Conservation (phyloP, 225 moss, liverwort and hornwort genomes). For the Physcomitrium patens region DNA sequence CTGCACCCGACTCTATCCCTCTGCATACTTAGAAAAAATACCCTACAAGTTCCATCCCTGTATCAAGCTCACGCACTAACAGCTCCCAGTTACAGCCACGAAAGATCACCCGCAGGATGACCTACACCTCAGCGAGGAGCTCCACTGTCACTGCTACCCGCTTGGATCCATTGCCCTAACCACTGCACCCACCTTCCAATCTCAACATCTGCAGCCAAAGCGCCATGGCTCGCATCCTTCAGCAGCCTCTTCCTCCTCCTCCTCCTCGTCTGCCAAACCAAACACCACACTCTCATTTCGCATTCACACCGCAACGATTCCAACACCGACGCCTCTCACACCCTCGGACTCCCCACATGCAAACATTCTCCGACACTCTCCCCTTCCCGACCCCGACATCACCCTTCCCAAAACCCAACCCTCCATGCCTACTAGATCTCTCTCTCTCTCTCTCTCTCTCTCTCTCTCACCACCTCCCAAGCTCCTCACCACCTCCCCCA, state of each 20-base stretch:
- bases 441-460: too few species aligned
- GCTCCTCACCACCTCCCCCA: too few species aligned
- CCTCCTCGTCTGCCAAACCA: not conserved
- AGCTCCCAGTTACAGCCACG: not conserved
- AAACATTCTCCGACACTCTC: slow-evolving; percentile 18
- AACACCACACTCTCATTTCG: slow-evolving; percentile 1
- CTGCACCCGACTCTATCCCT: not conserved
- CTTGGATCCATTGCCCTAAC: slow-evolving; percentile 39
- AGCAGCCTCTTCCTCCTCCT: not conserved
- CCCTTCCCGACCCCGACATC: not conserved
- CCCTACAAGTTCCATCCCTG: slow-evolving; percentile 8
- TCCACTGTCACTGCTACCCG: not conserved
- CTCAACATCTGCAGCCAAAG: not conserved
- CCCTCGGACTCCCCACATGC: slow-evolving; percentile 21
- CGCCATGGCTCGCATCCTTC: slow-evolving; percentile 18
- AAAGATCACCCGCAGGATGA: slow-evolving; percentile 11
- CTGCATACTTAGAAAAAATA: not conserved
- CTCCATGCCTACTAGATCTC: not conserved
- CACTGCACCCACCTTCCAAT: slow-evolving; percentile 9
- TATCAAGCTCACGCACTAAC: not conserved
- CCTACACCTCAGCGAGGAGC: not conserved
- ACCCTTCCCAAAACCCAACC: not conserved
- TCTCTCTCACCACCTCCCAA: too few species aligned
- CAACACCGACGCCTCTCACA: too few species aligned
- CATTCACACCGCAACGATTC: too few species aligned